These are phyloP conservation scores for Xylariaceae sp. DNA, from an alignment of 2,329 filamentous ascomycete species.

Conservation along the genomic window DNA sequence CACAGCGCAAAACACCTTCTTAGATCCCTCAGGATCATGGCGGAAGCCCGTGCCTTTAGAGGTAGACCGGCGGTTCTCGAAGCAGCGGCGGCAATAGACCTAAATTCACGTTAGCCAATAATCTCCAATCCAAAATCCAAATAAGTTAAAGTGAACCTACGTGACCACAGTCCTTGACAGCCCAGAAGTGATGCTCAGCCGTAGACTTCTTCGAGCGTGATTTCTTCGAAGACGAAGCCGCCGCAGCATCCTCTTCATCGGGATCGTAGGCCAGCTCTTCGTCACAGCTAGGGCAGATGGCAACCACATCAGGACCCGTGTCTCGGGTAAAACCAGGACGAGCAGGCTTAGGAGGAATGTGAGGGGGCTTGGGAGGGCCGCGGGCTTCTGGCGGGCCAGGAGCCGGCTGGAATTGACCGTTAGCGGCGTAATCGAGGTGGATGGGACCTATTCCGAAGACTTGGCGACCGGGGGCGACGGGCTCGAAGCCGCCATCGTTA, in stretches of 20 bases:
- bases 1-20: slow-evolving; percentile 50
- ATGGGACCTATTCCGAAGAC: slow-evolving; percentile 17
- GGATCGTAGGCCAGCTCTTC: slow-evolving; percentile 76
- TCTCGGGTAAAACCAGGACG: slow-evolving; percentile 76
- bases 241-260: slow-evolving; percentile 34
- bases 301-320: slow-evolving; percentile 65
- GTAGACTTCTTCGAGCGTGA: slow-evolving; percentile 46
- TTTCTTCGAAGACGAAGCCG: slow-evolving; percentile 36
- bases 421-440: slow-evolving; percentile 28
- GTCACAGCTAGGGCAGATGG: slow-evolving; percentile 83
- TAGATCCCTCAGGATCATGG: slow-evolving; percentile 28
- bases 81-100: slow-evolving; percentile 62
- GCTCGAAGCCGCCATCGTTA: slow-evolving; percentile 3
- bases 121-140: no score
- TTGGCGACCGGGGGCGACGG: neutral
- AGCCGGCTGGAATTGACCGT: slow-evolving; percentile 21
- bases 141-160: no score
- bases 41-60: slow-evolving; percentile 39
- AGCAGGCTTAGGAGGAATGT: slow-evolving; percentile 62
- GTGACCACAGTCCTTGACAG: slow-evolving; percentile 85
- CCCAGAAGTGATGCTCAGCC: slow-evolving; percentile 84
- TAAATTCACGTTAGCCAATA: slow-evolving; percentile 31
- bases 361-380: slow-evolving; percentile 41
- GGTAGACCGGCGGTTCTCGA: slow-evolving; percentile 48
- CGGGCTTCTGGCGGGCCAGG: neutral